Evolutionary conservation across 2,329 filamentous ascomycete genomes (phyloP).

Genomic region (Mycosphaerelloides madeirae): DNA sequence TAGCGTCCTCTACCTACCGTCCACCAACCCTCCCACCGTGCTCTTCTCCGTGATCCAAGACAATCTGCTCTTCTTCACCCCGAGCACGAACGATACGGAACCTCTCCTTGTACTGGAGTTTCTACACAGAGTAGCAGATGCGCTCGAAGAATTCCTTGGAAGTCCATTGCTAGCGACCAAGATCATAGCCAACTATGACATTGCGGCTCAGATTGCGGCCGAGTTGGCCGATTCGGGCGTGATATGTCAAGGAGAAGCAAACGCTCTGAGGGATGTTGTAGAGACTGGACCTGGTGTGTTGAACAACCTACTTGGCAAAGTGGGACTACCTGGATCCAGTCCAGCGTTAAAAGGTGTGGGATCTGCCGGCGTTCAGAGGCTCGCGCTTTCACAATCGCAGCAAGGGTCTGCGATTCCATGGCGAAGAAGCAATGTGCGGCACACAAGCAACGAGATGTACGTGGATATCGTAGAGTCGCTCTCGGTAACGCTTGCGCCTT

Average conservation of each 20-base stretch:
- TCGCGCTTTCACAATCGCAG: conserved; percentile 17
- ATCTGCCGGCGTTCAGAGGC: conserved; percentile 14
- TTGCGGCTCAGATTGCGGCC: conserved; percentile 83
- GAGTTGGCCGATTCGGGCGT: conserved; percentile 95
- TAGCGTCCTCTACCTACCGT: conserved; percentile 78
- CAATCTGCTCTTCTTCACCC: conserved; percentile 78
- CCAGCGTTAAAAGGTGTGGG: conserved; percentile 23
- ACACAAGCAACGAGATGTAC: conserved; percentile 96
- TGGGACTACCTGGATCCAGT: conserved; percentile 66
- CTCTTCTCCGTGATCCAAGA: conserved; percentile 86
- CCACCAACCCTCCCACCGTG: conserved; percentile 77
- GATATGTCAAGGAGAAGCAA: conserved; percentile 87
- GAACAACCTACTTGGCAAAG: conserved; percentile 80
- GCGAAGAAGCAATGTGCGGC: conserved; percentile 84
- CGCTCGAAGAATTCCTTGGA: conserved; percentile 89
- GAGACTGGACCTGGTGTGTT: conserved; percentile 81
- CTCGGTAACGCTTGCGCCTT: conserved; percentile 81
- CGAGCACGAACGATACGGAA: conserved; percentile 80
- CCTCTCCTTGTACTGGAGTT: conserved; percentile 90
- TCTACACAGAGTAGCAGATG: conserved; percentile 86
- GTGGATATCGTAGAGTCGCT: conserved; percentile 92
- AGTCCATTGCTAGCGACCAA: conserved; percentile 79
- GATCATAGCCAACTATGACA: conserved; percentile 86
- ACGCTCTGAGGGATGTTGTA: conserved; percentile 84
- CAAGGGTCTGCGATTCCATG: conserved; percentile 65